Evolutionary conservation across 495 filamentous ascomycete species (phyloP).

Genomic region (Lichina pygmaea): DNA sequence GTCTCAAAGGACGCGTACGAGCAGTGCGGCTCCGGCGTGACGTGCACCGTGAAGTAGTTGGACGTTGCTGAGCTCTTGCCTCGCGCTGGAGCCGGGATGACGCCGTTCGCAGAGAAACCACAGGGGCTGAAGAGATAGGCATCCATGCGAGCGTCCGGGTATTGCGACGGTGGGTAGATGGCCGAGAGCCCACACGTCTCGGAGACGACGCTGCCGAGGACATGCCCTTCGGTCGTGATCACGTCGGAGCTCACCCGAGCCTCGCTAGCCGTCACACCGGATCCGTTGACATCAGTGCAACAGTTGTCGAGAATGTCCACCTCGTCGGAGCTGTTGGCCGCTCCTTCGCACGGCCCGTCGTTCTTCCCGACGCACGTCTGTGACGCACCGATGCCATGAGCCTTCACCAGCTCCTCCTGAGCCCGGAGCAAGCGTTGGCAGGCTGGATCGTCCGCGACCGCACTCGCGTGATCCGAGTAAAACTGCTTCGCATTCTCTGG

Average conservation of each 20-base stretch:
- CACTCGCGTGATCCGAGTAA: slow-evolving; percentile 78
- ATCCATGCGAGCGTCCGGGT: slow-evolving; percentile 83
- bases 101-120: slow-evolving; percentile 93
- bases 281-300: slow-evolving; percentile 7
- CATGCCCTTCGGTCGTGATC: slow-evolving; percentile 76
- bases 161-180: slow-evolving; percentile 64
- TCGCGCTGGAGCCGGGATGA: slow-evolving; percentile 47
- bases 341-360: slow-evolving; percentile 8
- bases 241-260: slow-evolving; percentile 25
- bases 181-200: slow-evolving; percentile 72
- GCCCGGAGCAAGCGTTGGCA: slow-evolving; percentile 32
- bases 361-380: background rate
- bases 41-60: slow-evolving; percentile 97
- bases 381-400: background rate
- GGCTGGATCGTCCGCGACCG: slow-evolving; percentile 41
- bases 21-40: slow-evolving; percentile 91
- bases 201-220: slow-evolving; percentile 77
- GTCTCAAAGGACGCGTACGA: slow-evolving; percentile 99
- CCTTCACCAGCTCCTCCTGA: slow-evolving; percentile 11
- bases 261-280: too few species aligned
- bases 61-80: slow-evolving; percentile 26
- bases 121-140: slow-evolving; percentile 94
- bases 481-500: slow-evolving; percentile 84
- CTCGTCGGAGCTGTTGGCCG: slow-evolving; percentile 16
- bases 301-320: slow-evolving; percentile 62